phyloP scores from a whole-genome alignment of 352 stramenopile genomes.

The Globisporangium barbulae region DNA sequence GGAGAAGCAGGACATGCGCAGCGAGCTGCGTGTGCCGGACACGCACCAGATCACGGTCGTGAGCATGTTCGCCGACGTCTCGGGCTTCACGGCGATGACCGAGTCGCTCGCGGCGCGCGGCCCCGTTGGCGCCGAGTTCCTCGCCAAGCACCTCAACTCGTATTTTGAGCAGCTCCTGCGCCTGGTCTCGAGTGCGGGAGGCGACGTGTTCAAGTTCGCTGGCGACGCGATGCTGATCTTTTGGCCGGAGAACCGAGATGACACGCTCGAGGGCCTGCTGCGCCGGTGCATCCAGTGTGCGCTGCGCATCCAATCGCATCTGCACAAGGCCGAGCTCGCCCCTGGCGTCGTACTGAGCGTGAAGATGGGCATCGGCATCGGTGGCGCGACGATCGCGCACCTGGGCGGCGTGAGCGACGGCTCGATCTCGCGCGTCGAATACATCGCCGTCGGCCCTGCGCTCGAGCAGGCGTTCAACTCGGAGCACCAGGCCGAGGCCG shows the following conservation, averaged over 20 bases:
- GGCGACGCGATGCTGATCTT: slow-evolving; percentile 95
- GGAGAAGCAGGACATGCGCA: slow-evolving; percentile 50
- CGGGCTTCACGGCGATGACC: slow-evolving; percentile 92
- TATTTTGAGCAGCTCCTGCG: slow-evolving; percentile 89
- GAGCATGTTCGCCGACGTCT: slow-evolving; percentile 93
- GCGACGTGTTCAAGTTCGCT: slow-evolving; percentile 95
- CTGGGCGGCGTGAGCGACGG: slow-evolving; percentile 87
- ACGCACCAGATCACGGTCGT: slow-evolving; percentile 80
- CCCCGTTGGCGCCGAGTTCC: slow-evolving; percentile 84
- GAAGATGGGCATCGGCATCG: slow-evolving; percentile 93
- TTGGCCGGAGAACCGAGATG: slow-evolving; percentile 90
- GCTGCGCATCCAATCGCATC: slow-evolving; percentile 85
- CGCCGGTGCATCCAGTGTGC: slow-evolving; percentile 87
- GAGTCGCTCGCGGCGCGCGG: slow-evolving; percentile 87
- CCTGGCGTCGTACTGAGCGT: slow-evolving; percentile 88
- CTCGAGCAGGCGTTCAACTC: slow-evolving; percentile 89
- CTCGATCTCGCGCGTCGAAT: slow-evolving; percentile 84
- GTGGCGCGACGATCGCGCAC: slow-evolving; percentile 83
- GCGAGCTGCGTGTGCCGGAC: slow-evolving; percentile 45
- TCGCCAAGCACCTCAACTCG: slow-evolving; percentile 92
- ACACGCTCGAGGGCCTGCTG: slow-evolving; percentile 80
- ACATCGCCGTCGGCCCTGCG: slow-evolving; percentile 88
- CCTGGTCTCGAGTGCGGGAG: slow-evolving; percentile 73
- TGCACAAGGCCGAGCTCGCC: slow-evolving; percentile 85
- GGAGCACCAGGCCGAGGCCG: slow-evolving; percentile 85